Evolutionary conservation across 1,284 basidiomycete genomes (phyloP), one percentile per base, ranked within the genome.

Genomic region (Ustilago xerochloae): DNA sequence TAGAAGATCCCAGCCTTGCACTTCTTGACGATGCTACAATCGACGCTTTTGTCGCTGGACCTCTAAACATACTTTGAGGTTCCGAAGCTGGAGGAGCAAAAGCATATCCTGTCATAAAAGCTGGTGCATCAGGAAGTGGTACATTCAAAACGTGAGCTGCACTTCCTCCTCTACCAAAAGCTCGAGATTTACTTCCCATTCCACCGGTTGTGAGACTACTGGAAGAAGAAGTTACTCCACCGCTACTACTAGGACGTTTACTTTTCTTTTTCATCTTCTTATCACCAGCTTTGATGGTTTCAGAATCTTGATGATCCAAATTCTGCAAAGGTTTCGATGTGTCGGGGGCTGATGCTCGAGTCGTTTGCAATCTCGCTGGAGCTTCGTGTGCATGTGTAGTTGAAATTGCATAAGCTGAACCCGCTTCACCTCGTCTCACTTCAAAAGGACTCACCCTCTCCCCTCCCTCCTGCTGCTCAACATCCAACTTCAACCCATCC

Each of bases 301-400:
- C 35, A n/a, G 22, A 12, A 12, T 53, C 51, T 26, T 22, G 15
- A 1, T 35, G n/a, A 12, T 53, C 38, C 22, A 43, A 4, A 24
- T 24, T 24, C 6, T 43, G 20, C 12, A 24, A 43, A 13, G 41
- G 41, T 5, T 26, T 43, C 22, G 22, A 24, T 13, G 45, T 43
- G n/a, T 57, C 54, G 4, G 61, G 57, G 5, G 57, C 67, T 12
- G 52, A 55, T 6, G 53, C 30, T 10, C 58, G 48, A 2, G 66
- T 69, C 1, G 65, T 69, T 38, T 75, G 72, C 9, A 75, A 24
- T 9, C 73, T n/a, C 0, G 68, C 68, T 1, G 73, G 73, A 8
- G 73, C 73, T 30, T 75, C 68, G 28, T 75, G 64, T 9, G 58
- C 62, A 12, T 48, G 64, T 13, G 53, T 59, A 12, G 56, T 61